Evolutionary conservation across 1,284 basidiomycete species (phyloP).

Genomic region (Volvariella volvacea): DNA sequence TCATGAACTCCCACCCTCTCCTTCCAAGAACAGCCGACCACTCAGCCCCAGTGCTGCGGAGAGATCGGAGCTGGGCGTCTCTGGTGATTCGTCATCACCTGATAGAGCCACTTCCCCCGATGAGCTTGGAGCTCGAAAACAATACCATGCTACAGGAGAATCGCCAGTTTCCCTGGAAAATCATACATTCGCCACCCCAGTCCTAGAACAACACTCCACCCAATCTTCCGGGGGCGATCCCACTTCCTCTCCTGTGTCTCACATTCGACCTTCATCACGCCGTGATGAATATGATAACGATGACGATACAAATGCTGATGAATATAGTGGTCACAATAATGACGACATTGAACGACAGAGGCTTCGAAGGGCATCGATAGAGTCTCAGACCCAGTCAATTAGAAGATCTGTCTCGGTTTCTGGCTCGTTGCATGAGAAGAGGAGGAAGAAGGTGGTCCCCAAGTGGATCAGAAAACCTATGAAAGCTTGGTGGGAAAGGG

Average conservation of each 20-base stretch:
- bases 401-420: conserved; percentile 8
- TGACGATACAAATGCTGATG: too few relatives aligned
- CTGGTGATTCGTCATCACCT: too few relatives aligned
- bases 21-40: conserved; percentile 1
- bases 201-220: conserved; percentile 6
- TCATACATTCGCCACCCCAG: conserved; percentile 18
- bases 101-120: too few relatives aligned
- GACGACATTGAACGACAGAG: too few relatives aligned
- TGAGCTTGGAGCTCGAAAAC: conserved; percentile 14
- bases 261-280: background rate
- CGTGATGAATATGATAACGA: too few relatives aligned
- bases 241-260: conserved; percentile 2
- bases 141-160: conserved; percentile 28
- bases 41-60: background rate
- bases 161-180: conserved; percentile 18
- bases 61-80: too few relatives aligned
- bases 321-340: too few relatives aligned
- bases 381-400: background rate
- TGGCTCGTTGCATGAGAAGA: conserved; percentile 36
- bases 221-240: conserved; percentile 5
- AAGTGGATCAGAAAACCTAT: conserved; percentile 36
- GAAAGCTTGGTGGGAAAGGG: conserved; percentile 63
- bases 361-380: background rate
- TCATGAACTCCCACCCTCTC: background rate
- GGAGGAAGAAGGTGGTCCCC: conserved; percentile 37